phyloP scores from a whole-genome alignment of 129 eudicot genomes.

The Kitagawia praeruptora region DNA sequence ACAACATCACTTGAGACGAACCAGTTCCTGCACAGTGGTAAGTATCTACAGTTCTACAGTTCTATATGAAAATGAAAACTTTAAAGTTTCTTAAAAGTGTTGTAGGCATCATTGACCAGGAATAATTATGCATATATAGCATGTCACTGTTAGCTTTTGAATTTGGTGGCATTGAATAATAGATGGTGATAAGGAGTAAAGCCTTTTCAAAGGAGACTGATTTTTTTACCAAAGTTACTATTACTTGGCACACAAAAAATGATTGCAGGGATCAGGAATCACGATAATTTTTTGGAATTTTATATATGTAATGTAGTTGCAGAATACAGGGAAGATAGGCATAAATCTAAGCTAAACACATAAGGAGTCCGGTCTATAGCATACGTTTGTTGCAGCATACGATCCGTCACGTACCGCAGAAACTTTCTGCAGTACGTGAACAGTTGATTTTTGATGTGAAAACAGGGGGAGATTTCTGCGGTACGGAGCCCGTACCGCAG shows the following conservation, averaged over 20 bases:
- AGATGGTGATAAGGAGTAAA: background rate
- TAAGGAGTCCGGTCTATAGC: no score
- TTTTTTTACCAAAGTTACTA: background rate
- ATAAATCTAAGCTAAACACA: background rate
- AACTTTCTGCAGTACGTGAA: no score
- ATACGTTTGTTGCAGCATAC: no score
- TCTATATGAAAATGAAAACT: background rate
- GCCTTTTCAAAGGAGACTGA: background rate
- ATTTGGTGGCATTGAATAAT: background rate
- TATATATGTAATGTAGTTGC: background rate
- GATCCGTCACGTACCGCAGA: no score
- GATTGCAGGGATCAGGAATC: background rate
- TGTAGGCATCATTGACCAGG: background rate
- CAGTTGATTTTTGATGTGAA: no score
- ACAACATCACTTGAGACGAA: background rate
- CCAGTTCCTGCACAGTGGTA: background rate
- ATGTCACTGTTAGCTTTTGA: background rate
- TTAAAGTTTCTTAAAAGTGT: background rate
- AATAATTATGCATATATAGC: background rate
- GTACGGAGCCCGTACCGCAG: no score
- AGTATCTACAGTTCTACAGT: background rate
- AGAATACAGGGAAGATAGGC: background rate
- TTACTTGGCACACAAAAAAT: background rate
- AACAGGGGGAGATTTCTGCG: no score
- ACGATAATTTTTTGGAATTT: background rate